Conservation (phyloP, 2,329 filamentous ascomycete species). For the Monosporascus sp. region DNA sequence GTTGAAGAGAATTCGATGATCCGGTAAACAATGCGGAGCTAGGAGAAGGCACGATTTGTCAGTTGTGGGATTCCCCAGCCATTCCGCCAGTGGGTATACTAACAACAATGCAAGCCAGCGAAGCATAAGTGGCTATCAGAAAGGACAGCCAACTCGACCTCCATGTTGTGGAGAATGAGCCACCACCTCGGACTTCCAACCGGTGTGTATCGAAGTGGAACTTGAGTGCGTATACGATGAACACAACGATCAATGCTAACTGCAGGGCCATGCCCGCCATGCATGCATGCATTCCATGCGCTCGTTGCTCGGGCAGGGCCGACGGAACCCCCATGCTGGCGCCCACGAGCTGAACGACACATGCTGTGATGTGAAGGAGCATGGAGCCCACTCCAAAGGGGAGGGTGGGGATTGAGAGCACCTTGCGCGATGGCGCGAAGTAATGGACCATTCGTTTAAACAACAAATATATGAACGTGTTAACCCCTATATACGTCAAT, state of each 20-base stretch:
- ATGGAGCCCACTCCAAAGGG: conserved; percentile 34
- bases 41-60: not conserved
- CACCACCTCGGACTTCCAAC: conserved; percentile 6
- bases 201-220: conserved; percentile 29
- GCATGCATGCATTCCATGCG: conserved; percentile 37
- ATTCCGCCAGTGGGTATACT: conserved; percentile 1
- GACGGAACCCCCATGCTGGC: conserved; percentile 23
- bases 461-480: conserved; percentile 41
- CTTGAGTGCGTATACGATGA: conserved; percentile 32
- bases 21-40: conserved; percentile 47
- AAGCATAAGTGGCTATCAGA: conserved; percentile 28
- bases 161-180: not conserved
- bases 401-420: conserved; percentile 32
- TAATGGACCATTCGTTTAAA: conserved; percentile 40
- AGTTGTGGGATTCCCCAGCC: too few species aligned
- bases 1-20: conserved; percentile 45
- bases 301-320: conserved; percentile 18
- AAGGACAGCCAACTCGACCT: conserved; percentile 17
- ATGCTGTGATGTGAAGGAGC: conserved; percentile 32
- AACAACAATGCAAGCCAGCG: conserved; percentile 30
- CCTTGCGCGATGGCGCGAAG: conserved; percentile 30
- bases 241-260: conserved; percentile 43
- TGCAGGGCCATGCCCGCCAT: conserved; percentile 50
- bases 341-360: conserved; percentile 29
- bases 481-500: conserved; percentile 28